Evolutionary conservation across 768 basidiomycete species (phyloP), one percentile per base, ranked within the genome.

Genomic region (Boletus rubropictus): DNA sequence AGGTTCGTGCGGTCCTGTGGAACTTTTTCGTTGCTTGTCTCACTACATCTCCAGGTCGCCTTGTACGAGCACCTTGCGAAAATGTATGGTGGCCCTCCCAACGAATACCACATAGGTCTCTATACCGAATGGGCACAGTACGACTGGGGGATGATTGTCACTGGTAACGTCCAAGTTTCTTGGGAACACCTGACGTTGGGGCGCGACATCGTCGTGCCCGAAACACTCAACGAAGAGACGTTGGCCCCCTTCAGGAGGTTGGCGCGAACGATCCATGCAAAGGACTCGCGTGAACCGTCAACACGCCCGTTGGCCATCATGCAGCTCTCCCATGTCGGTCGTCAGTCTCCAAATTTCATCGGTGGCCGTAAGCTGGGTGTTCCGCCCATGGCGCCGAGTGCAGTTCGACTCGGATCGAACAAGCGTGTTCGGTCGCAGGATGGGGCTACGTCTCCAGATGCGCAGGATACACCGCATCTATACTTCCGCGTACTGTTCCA

Each of bases 91-190:
- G 89, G 89, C 0, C 75, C 78, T 9, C 92, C 93, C 0, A 89
- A 86, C 52, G 56, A 68, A 12, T 63, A 71, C 36, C 87, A 92
- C 62, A 59, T 74, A 29, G 57, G 66, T 0, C 72, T 96, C 24
- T 96, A 97, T 60, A 64, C 76, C 0, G 69, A 72, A 55, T 97
- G 93, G 92, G 79, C 81, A 1, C 63, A 70, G 43, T 77, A 84
- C 10, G 75, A 75, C 39, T 97, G 89, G 89, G 94, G 90, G 0
- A 89, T 96, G 75, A 69, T 95, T 38, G 63, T 94, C 24, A 90
- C 93, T 0, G 94, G 94, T 4, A 93, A 93, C 53, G 76, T 89
- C 4, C 85, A 87, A 57, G 79, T 93, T 22, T 74, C 75, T 22
- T 50, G 50, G 0, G 63, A 71, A 1, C 89, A 92, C 59, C 70